These are phyloP conservation scores for Xylariaceae sp. DNA, from an alignment of 2,329 filamentous ascomycete species.

Conservation along the genomic window DNA sequence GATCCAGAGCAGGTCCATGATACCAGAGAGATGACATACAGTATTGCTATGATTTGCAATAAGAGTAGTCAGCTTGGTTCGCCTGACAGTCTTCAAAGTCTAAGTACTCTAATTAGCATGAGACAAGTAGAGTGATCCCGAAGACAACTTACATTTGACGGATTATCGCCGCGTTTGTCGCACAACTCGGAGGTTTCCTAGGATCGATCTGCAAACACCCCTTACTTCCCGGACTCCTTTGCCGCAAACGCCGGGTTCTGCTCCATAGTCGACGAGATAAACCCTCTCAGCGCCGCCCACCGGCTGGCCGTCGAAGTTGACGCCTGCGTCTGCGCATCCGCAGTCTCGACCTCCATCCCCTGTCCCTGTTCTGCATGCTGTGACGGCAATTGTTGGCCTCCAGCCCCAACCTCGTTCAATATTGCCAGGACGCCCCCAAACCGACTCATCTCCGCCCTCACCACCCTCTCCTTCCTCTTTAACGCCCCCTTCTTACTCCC, in stretches of 20 bases:
- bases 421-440: slow-evolving; percentile 81
- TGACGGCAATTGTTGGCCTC: not conserved
- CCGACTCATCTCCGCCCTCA: slow-evolving; percentile 74
- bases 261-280: slow-evolving; percentile 85
- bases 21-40: too few relatives aligned
- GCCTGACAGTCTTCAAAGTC: too few relatives aligned
- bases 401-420: slow-evolving; percentile 46
- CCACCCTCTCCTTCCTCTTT: slow-evolving; percentile 77
- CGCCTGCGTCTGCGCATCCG: slow-evolving; percentile 5
- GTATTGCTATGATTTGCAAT: too few relatives aligned
- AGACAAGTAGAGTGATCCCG: too few relatives aligned
- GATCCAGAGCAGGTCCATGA: too few relatives aligned
- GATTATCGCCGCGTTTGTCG: too few relatives aligned
- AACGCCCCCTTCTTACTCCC: slow-evolving; percentile 72
- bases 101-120: too few relatives aligned
- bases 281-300: slow-evolving; percentile 78
- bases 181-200: too few relatives aligned
- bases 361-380: not conserved
- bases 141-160: too few relatives aligned
- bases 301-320: slow-evolving; percentile 46
- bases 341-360: slow-evolving; percentile 4
- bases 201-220: too few relatives aligned
- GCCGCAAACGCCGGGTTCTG: slow-evolving; percentile 71
- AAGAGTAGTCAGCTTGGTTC: too few relatives aligned
- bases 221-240: slow-evolving; percentile 17